A percentile compares a stretch with the other conserved stretches of the same genome.
Evolutionary conservation across 164 flowering plant species (phyloP).

Genomic region (Magnolia officinalis): DNA sequence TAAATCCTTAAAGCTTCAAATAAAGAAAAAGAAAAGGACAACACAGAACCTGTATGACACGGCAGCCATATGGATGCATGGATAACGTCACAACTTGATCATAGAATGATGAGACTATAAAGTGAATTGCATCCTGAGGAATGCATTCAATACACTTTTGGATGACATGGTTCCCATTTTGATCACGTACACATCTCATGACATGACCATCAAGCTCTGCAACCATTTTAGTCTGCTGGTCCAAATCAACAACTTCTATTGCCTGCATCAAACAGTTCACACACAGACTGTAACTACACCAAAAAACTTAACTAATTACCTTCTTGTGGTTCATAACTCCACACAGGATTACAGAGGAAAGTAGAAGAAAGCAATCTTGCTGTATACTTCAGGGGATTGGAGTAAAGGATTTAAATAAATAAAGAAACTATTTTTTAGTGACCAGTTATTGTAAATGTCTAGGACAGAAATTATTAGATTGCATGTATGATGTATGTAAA

Average conservation of each 20-base stretch:
- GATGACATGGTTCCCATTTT: slow-evolving; percentile 97
- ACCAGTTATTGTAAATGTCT: too few relatives aligned
- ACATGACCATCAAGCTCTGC: slow-evolving; percentile 88
- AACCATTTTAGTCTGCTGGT: slow-evolving; percentile 91
- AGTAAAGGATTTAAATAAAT: too few relatives aligned
- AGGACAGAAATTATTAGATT: too few relatives aligned
- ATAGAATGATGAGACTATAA: slow-evolving; percentile 74
- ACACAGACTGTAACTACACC: background rate
- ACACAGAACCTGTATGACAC: slow-evolving; percentile 81
- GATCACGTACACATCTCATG: slow-evolving; percentile 97
- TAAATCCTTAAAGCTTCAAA: background rate
- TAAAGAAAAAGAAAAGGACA: background rate
- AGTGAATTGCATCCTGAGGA: slow-evolving; percentile 86
- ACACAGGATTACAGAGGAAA: background rate
- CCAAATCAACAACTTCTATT: slow-evolving; percentile 93
- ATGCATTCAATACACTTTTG: slow-evolving; percentile 98
- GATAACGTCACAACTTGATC: slow-evolving; percentile 91
- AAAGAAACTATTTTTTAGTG: too few relatives aligned
- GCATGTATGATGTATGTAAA: too few relatives aligned
- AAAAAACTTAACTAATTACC: background rate
- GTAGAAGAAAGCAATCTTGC: too few relatives aligned
- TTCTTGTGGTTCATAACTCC: background rate
- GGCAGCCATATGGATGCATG: slow-evolving; percentile 98
- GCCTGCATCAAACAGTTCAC: slow-evolving; percentile 49
- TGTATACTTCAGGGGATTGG: too few relatives aligned